Evolutionary conservation across 2,329 filamentous ascomycete genomes (phyloP).

Genomic region (Epichloe uncinata): DNA sequence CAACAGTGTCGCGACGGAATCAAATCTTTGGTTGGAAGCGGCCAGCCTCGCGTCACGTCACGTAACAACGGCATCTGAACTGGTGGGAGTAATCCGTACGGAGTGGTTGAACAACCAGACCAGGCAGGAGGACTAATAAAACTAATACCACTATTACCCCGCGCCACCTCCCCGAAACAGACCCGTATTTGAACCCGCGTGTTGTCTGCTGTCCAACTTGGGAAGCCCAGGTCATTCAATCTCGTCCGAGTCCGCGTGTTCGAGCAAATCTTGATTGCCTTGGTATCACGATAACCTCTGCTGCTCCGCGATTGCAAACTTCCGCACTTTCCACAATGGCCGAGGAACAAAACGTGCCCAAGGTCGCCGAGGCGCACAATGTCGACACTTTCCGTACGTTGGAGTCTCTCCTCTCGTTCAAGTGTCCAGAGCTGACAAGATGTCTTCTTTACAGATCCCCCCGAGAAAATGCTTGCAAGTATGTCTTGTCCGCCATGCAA

Average conservation of each 20-base stretch:
- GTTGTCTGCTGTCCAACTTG: no score
- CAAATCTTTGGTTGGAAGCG: no score
- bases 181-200: background rate
- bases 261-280: background rate
- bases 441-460: constrained; percentile 39
- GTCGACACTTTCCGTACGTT: constrained; percentile 59
- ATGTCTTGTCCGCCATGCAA: constrained; percentile 20
- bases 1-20: no score
- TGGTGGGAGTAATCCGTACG: no score
- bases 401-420: background rate
- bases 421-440: background rate
- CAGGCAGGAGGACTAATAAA: no score
- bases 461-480: constrained; percentile 55
- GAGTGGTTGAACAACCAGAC: no score
- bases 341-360: constrained; percentile 29
- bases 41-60: no score
- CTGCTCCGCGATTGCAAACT: background rate
- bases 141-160: no score
- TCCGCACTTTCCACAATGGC: constrained; percentile 25
- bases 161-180: background rate
- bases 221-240: no score
- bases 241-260: background rate
- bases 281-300: background rate
- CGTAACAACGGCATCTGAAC: no score
- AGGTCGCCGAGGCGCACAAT: constrained; percentile 62